phyloP scores from a whole-genome alignment of 371 early-diverging fungal genomes.

The Mortierella sp. region DNA sequence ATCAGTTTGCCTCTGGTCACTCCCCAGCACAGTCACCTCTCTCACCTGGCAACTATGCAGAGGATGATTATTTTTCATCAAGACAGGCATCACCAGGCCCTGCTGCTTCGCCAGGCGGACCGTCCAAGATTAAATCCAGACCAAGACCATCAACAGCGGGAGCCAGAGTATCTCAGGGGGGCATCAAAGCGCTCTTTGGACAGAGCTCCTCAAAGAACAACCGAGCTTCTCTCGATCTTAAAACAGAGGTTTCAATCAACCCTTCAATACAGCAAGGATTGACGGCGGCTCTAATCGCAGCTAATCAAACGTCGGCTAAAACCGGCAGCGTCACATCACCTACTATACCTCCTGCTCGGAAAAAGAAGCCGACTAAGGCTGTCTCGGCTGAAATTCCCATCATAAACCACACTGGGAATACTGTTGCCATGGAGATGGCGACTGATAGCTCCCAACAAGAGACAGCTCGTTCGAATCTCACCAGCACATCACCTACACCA shows the following conservation, averaged over 20 bases:
- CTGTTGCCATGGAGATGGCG: conserved; percentile 3
- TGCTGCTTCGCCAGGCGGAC: conserved; percentile 32
- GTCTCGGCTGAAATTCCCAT: conserved; percentile 40
- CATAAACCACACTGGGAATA: conserved; percentile 1
- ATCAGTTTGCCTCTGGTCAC: conserved; percentile 37
- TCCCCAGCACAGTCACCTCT: conserved; percentile 44
- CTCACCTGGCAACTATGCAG: conserved; percentile 35
- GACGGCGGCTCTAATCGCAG: conserved; percentile 29
- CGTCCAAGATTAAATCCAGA: conserved; percentile 41
- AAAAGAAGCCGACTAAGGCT: conserved; percentile 28
- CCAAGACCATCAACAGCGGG: conserved; percentile 37
- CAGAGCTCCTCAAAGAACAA: conserved; percentile 27
- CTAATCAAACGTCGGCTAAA: conserved; percentile 17
- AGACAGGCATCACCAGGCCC: conserved; percentile 43
- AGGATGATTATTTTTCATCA: conserved; percentile 41
- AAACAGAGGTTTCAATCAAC: conserved; percentile 18
- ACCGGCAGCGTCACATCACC: conserved; percentile 10
- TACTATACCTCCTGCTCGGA: conserved; percentile 22
- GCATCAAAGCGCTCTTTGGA: conserved; percentile 46
- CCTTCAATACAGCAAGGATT: conserved; percentile 22
- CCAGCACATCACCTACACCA: conserved; percentile 8
- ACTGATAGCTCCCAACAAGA: conserved; percentile 5
- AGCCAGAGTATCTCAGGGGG: conserved; percentile 35
- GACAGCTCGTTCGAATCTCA: background rate
- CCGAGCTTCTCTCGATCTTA: conserved; percentile 34